Conservation (phyloP, 352 stramenopile genomes). For the Pythium periplocum region DNA sequence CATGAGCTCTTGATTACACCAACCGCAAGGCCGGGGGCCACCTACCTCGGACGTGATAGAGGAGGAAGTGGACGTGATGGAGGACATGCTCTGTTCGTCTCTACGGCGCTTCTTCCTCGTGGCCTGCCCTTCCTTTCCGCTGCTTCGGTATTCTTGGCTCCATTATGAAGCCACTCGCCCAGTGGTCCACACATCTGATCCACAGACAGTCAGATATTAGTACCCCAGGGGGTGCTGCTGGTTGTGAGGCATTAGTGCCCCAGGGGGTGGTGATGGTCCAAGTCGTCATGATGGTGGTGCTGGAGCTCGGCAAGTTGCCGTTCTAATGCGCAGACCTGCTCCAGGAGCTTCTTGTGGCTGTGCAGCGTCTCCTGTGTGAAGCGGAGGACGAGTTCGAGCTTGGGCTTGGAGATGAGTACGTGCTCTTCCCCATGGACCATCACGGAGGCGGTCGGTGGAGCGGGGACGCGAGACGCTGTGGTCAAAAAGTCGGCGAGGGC, state of each 20-base stretch:
- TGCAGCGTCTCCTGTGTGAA: conserved; percentile 52
- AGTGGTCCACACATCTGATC: too few species aligned
- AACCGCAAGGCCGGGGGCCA: background rate
- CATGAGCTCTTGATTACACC: background rate
- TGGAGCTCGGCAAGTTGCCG: conserved; percentile 6
- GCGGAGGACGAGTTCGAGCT: conserved; percentile 50
- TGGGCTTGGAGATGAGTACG: conserved; percentile 39
- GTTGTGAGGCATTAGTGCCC: conserved; percentile 11
- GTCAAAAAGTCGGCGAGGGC: conserved; percentile 13
- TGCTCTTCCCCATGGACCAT: conserved; percentile 14
- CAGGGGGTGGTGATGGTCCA: conserved; percentile 9
- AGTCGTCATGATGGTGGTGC: conserved; percentile 1
- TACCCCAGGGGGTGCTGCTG: too few species aligned
- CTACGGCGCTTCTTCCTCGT: too few species aligned
- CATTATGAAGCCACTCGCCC: too few species aligned
- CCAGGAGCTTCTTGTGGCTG: conserved; percentile 56
- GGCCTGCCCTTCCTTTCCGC: too few species aligned
- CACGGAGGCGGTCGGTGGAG: conserved; percentile 3
- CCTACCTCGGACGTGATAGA: too few species aligned
- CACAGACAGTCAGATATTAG: too few species aligned
- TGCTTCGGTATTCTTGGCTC: too few species aligned
- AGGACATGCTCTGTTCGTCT: too few species aligned
- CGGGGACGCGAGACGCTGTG: background rate
- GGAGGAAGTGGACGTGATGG: too few species aligned
- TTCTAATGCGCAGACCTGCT: conserved; percentile 34